Base-by-base conservation (phyloP, 2,329 filamentous ascomycete genomes). In the Geosmithia morbida region DNA sequence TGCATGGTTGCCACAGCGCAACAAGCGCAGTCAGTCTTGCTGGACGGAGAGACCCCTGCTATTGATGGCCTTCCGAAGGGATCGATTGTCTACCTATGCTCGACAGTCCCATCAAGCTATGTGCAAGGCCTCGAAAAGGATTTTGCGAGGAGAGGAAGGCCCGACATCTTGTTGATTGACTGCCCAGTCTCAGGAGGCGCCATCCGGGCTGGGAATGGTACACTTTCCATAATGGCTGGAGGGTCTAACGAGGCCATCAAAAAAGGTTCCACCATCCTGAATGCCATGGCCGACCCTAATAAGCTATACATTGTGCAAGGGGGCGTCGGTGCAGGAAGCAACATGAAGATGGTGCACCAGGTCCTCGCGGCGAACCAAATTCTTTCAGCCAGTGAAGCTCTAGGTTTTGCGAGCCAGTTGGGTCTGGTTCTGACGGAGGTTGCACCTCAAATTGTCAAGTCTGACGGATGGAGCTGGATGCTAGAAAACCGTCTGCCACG, bases 1-100 rank as follows among this genome's bases (percentile, higher is more conserved):
- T 79, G 79, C 60, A 87, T 88, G 84, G 84, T 88, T 1, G 83
- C 83, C 7, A 85, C 82, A 0, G 77, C 81, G 2, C 71, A 75
- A 41, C 84, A 87, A 59, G 82, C 78, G 10, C 75, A 84, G 51
- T 65, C 69, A 0, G 80, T 83, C 1, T 64, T 88, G 2, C 78
- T 87, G 52, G 75, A 77, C 26, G 69, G 68, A 1, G 66, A 72
- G 2, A 65, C 69, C 43, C 71, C 77, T 2, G 81, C 65, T 3
- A 54, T 64, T 7, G 46, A 59, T 1, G 56, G 66, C 4, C 67
- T 85, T 2, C 74, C 79, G 0, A 60, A 71, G 47, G 74, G 72
- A 39, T 76, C 77, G 13, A 74, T 75, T 0, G 68, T 87, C 40
- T 67, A 85, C 20, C 70, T 87, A 33, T 83, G 78, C 61, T 85